These are phyloP conservation scores for Pythium chondricola DNA, from an alignment of 352 stramenopile genomes.

Conservation along the genomic window DNA sequence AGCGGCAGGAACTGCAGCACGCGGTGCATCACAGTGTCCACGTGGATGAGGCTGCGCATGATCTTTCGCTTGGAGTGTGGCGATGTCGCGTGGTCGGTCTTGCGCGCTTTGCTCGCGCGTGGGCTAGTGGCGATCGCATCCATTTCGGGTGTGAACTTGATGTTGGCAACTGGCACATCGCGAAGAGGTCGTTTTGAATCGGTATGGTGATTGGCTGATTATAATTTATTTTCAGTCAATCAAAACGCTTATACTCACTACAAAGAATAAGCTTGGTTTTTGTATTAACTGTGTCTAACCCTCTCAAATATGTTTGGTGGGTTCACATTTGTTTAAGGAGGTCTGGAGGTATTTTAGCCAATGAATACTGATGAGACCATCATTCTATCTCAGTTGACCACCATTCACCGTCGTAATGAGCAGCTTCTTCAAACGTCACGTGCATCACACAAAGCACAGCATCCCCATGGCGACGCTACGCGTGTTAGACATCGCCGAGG, in stretches of 20 bases:
- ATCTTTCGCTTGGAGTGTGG: neutral
- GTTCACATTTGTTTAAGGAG: too few species aligned
- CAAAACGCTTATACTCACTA: neutral
- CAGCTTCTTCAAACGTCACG: neutral
- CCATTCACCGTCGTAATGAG: neutral
- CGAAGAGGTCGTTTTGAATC: too few species aligned
- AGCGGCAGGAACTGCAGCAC: constrained; percentile 13
- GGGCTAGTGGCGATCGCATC: neutral
- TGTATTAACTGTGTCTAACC: too few species aligned
- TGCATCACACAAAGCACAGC: neutral
- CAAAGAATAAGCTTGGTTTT: neutral
- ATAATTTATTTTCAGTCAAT: neutral
- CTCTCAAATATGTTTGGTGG: too few species aligned
- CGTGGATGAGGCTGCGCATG: constrained; percentile 14
- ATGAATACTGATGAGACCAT: neutral
- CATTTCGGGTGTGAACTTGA: neutral
- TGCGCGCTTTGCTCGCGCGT: constrained; percentile 3
- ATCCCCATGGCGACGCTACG: neutral
- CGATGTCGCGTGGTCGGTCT: constrained; percentile 2
- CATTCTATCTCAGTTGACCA: neutral
- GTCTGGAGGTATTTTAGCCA: neutral
- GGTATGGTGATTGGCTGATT: too few species aligned
- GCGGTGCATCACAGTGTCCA: constrained; percentile 17
- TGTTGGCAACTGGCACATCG: too few species aligned
- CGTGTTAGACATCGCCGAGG: constrained; percentile 17